Base-by-base conservation (phyloP, 1,139 yeast species). In the Hyphopichia burtonii region DNA sequence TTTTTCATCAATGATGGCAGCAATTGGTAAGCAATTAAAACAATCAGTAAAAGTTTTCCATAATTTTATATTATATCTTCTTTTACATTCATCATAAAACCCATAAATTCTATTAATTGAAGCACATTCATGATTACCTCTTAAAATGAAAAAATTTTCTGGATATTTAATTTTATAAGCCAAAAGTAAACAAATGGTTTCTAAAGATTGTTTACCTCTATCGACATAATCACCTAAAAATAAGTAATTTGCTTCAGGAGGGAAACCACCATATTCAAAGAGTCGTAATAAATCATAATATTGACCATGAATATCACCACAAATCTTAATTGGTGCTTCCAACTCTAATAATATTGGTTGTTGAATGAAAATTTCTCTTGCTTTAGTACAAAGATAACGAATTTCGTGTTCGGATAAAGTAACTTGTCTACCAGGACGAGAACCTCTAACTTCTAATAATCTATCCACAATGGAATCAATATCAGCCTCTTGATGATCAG, bases 41-140 rank as follows among this genome's bases (percentile, higher is more conserved):
- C 97, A 90, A 70, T 93, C 98, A 38, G 97, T 90, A 63, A 93
- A 93, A 17, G 96, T 90, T 70, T 93, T 93, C 98, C 99, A 93
- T 57, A 90, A 83, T 70, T 91, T 93, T 68, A 93, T 90, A 70
- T 90, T 90, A 74, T 89, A 91, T 66, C 99, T 86, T 75, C 99
- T 86, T 70, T 93, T 84, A 71, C 98, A 93, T 71, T 91, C 98
- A 67, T 91, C 98, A 68, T 91, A 91, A 65, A 91, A 91, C 37
- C 98, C 98, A 66, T 93, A 93, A 65, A 93, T 90, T 73, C 97
- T 85, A 70, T 90, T 93, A 62, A 93, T 91, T 39, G 96, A 86
- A 37, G 98, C 98, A 74, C 96, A 89, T 69, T 93, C 98, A 74
- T 91, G 98, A 66, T 91, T 91, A 52, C 98, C 98, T 74, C 98